A percentile compares a stretch with the other conserved stretches of the same genome.
These are phyloP conservation scores for Fusarium haematococcum DNA, from an alignment of 2,329 filamentous ascomycete species.

Conservation along the genomic window DNA sequence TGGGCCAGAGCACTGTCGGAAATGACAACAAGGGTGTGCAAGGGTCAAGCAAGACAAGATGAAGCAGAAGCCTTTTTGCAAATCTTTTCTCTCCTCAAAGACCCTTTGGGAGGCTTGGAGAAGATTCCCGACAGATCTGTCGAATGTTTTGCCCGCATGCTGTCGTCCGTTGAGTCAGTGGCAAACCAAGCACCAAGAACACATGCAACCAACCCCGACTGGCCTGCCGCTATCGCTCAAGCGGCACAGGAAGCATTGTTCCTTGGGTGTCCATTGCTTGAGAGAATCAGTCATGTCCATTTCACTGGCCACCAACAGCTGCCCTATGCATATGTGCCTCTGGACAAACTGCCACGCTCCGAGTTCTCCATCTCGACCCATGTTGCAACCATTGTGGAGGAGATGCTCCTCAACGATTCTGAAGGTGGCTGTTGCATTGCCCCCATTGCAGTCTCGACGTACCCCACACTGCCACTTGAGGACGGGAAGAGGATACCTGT, in stretches of 20 bases:
- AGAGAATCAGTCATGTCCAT: not conserved
- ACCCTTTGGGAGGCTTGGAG: not conserved
- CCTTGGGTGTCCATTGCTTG: not conserved
- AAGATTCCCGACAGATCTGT: not conserved
- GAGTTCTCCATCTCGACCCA: not conserved
- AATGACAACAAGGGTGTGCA: not conserved
- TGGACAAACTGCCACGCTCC: not conserved
- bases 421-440: not conserved
- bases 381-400: conserved; percentile 1
- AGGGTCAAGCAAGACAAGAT: not conserved
- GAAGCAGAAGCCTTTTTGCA: not conserved
- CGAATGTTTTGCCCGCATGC: not conserved
- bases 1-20: not conserved
- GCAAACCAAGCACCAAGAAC: not conserved
- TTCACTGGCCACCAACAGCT: not conserved
- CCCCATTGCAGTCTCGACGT: not conserved
- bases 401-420: not conserved
- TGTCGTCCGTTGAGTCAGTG: not conserved
- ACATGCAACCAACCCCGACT: not conserved
- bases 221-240: not conserved
- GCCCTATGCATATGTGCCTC: not conserved
- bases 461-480: not conserved
- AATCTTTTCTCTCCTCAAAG: not conserved
- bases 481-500: not conserved
- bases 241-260: conserved; percentile 3